Evolutionary conservation across 139 green algal species (phyloP), one percentile per base, ranked within the genome.

Genomic region (Edaphochlamys debaryana): DNA sequence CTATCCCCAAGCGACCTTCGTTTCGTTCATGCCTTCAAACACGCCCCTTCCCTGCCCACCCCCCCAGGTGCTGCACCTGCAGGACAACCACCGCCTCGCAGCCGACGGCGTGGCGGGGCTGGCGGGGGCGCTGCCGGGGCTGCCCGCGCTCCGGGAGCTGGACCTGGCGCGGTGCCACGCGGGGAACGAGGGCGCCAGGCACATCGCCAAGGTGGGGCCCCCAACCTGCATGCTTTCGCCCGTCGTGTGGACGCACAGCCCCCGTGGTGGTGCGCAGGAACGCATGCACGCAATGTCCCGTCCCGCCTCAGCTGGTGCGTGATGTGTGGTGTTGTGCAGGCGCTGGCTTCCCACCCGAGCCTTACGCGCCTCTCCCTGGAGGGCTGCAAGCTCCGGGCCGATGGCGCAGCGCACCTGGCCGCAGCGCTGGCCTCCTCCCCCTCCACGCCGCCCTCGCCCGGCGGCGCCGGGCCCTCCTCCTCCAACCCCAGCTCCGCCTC

Each of bases 351-450:
- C 9, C 78, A 77, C 37, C 78, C 78, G 0, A 3, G 48, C 3
- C 52, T 84, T 17, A 9, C 27, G 29, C 0, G 3, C 30, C 67
- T 78, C 2, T 38, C 48, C 36, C 68, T 85, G 32, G 56, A 64
- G 41, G 76, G 72, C 58, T 91, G 87, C 80, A 91, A 91, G 84
- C 76, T 91, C 79, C 74, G 87, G 0, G 52, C 84, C 4, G 87
- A 91, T 36, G 87, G 84, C 30, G 79, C 77, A 27, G 48, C 48
- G 34, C 80, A 89, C 76, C 69, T 91, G 0, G 84, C 74, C 1
- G 56, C 66, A 7, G 84, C 87, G 4, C 84, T 91, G 58, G 87
- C 58, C 2, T 0, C 6, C 48, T 68, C 54, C 36, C n/a, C 50
- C 66, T 5, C 5, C 66, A 9, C 36, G 13, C 38, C 37, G 4